Percentiles rank a stretch among this genome's conserved stretches.
These are phyloP conservation scores for Telfairia occidentalis DNA, from an alignment of 331 rosid species.

Conservation along the genomic window DNA sequence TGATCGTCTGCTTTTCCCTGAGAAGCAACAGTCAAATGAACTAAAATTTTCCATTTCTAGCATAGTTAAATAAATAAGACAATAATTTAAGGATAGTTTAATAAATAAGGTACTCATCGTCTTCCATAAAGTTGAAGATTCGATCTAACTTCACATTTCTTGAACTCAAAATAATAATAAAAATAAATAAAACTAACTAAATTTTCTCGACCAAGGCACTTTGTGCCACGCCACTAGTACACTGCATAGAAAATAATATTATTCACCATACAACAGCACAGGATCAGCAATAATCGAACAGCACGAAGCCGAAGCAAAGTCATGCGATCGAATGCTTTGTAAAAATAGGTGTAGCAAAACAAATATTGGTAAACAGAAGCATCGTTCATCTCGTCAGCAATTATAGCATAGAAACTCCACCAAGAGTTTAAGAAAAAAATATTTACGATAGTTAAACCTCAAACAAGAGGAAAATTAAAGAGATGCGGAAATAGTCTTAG, in stretches of 20 bases:
- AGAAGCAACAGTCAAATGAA: constrained; percentile 5
- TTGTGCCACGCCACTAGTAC: too few relatives aligned
- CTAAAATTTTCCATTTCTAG: too few relatives aligned
- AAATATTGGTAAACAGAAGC: neutral
- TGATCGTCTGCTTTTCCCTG: constrained; percentile 92
- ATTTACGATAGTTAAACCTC: neutral
- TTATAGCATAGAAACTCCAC: neutral
- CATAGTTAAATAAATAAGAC: too few relatives aligned
- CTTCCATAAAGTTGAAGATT: too few relatives aligned
- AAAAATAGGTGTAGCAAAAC: neutral
- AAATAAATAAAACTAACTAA: too few relatives aligned
- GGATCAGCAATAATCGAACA: constrained; percentile 1
- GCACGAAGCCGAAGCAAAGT: neutral
- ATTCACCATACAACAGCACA: neutral
- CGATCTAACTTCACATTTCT: too few relatives aligned
- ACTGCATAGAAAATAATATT: too few relatives aligned
- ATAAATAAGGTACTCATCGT: too few relatives aligned
- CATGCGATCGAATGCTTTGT: neutral
- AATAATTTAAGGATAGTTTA: too few relatives aligned
- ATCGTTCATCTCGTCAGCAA: neutral
- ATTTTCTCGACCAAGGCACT: too few relatives aligned
- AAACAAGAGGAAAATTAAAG: neutral
- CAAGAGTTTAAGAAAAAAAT: neutral
- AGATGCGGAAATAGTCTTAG: neutral
- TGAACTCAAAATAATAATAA: too few relatives aligned